These are phyloP conservation scores for Pichia sp. DNA, from an alignment of 1,139 yeast species.

Conservation along the genomic window DNA sequence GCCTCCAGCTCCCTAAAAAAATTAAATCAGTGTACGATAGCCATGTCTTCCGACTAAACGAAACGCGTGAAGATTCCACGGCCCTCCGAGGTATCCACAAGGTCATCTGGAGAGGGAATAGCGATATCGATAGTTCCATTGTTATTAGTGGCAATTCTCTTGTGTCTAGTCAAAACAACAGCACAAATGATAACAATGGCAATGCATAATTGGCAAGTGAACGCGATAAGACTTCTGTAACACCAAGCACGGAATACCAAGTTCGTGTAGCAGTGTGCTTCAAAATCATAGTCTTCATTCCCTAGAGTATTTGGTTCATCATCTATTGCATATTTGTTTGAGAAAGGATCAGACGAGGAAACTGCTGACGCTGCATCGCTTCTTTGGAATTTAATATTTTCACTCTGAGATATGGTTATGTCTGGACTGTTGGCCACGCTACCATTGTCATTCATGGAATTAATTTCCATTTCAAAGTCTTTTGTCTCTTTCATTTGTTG, in stretches of 20 bases:
- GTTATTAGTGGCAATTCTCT: not conserved
- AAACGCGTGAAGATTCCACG: too few relatives aligned
- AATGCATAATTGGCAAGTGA: slow-evolving; percentile 7
- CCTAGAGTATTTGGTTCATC: not conserved
- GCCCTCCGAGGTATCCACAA: too few relatives aligned
- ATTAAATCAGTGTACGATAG: too few relatives aligned
- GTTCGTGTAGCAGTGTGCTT: slow-evolving; percentile 4
- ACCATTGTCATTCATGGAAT: not conserved
- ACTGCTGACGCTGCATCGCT: not conserved
- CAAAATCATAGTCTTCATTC: slow-evolving; percentile 6
- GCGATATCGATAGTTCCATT: too few relatives aligned
- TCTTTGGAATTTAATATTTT: not conserved
- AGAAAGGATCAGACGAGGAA: slow-evolving; percentile 6
- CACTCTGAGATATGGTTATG: not conserved
- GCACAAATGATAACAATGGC: slow-evolving; percentile 7
- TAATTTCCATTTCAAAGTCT: not conserved
- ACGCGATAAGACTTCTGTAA: slow-evolving; percentile 6
- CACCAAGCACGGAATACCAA: slow-evolving; percentile 8
- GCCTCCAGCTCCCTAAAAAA: too few relatives aligned
- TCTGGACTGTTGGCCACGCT: not conserved
- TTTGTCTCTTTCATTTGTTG: not conserved
- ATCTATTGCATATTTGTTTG: slow-evolving; percentile 2
- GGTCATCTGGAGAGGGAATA: too few relatives aligned
- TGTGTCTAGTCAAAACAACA: not conserved
- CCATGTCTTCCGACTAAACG: too few relatives aligned